phyloP scores from a whole-genome alignment of 1,139 yeast species.

The Geotrichum reessii region DNA sequence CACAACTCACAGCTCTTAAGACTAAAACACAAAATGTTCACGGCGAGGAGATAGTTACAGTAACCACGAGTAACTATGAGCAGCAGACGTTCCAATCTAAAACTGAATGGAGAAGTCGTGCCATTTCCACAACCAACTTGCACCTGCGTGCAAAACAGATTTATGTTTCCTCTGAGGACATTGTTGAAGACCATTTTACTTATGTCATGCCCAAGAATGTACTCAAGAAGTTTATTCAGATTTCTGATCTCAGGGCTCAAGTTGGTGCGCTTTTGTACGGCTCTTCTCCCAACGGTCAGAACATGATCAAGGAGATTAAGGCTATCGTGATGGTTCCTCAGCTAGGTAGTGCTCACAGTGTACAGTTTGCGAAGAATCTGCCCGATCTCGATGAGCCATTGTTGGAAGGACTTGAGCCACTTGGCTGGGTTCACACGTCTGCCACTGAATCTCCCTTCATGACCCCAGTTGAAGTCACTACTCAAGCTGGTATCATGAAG shows the following conservation, averaged over 20 bases:
- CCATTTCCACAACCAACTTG: constrained; percentile 69
- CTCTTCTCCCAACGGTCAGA: constrained; percentile 60
- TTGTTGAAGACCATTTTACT: constrained; percentile 53
- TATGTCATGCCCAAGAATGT: constrained; percentile 79
- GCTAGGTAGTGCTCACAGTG: constrained; percentile 63
- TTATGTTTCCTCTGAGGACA: constrained; percentile 58
- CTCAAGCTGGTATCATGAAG: constrained; percentile 45
- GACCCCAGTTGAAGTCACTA: constrained; percentile 67
- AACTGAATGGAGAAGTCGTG: constrained; percentile 88
- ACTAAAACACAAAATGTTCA: constrained; percentile 85
- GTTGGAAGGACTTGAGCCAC: constrained; percentile 37
- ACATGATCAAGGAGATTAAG: constrained; percentile 68
- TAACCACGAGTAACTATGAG: constrained; percentile 85
- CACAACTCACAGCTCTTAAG: constrained; percentile 67
- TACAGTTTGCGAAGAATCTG: constrained; percentile 51
- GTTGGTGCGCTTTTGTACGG: constrained; percentile 83
- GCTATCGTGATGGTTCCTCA: constrained; percentile 84
- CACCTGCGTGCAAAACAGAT: constrained; percentile 73
- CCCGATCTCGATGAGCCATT: constrained; percentile 39
- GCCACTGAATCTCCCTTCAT: constrained; percentile 54
- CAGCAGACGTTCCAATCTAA: constrained; percentile 77
- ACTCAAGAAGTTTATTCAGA: constrained; percentile 68
- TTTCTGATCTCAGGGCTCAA: constrained; percentile 76
- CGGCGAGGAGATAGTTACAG: constrained; percentile 93
- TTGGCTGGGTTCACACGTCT: constrained; percentile 58